Percentiles rank a stretch among this genome's conserved stretches.
phyloP scores from a whole-genome alignment of 768 basidiomycete species.

The Cystofilobasidium bisporidii region DNA sequence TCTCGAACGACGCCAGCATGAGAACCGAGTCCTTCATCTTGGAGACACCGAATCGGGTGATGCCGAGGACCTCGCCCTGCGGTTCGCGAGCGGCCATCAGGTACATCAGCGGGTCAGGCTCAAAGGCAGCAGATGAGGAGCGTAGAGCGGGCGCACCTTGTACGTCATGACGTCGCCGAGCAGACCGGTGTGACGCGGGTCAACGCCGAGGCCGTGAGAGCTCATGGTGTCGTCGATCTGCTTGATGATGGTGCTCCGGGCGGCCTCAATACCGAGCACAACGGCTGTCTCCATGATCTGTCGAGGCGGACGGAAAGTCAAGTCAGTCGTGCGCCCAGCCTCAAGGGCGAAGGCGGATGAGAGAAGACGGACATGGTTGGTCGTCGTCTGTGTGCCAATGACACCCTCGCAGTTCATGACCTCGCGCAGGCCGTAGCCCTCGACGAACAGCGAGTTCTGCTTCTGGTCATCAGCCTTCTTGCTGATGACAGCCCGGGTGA shows the following conservation, averaged over 20 bases:
- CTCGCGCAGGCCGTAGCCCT: slow-evolving; percentile 91
- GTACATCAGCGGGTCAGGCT: no score
- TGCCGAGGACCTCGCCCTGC: slow-evolving; percentile 92
- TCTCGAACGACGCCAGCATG: slow-evolving; percentile 98
- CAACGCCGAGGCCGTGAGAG: slow-evolving; percentile 90
- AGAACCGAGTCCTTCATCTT: slow-evolving; percentile 97
- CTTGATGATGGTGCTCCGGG: slow-evolving; percentile 83
- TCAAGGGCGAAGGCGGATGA: not conserved
- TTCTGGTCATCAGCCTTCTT: slow-evolving; percentile 85
- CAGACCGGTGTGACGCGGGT: slow-evolving; percentile 96
- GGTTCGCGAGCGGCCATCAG: not conserved
- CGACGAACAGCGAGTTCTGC: slow-evolving; percentile 85
- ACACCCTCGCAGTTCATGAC: slow-evolving; percentile 98
- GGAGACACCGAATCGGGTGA: slow-evolving; percentile 96
- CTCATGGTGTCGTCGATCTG: slow-evolving; percentile 97
- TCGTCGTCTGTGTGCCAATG: slow-evolving; percentile 79
- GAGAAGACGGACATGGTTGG: slow-evolving; percentile 58
- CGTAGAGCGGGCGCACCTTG: slow-evolving; percentile 60
- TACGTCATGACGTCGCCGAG: slow-evolving; percentile 98
- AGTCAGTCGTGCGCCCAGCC: not conserved
- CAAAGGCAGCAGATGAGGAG: no score
- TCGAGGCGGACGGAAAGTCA: not conserved
- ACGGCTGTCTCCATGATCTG: slow-evolving; percentile 77
- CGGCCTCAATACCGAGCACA: slow-evolving; percentile 97
- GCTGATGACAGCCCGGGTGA: slow-evolving; percentile 89